A percentile compares a stretch with the other conserved stretches of the same genome.
Conservation (phyloP, 2,329 filamentous ascomycete genomes). For the Alternaria sp. region DNA sequence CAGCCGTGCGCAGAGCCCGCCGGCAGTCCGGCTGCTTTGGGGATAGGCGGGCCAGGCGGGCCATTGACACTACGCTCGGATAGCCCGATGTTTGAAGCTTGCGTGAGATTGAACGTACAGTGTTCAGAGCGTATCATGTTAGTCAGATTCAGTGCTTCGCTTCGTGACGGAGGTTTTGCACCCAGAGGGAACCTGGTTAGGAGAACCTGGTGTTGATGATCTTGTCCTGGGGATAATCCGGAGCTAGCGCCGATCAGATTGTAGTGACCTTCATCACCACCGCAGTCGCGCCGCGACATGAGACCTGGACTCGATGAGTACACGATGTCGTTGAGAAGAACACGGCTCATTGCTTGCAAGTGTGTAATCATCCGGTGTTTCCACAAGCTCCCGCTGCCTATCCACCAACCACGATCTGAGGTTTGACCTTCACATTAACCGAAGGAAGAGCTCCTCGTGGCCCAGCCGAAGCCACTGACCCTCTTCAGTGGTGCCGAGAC, state of each 20-base stretch:
- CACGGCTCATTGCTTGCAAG: not conserved
- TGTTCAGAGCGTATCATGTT: slow-evolving; percentile 4
- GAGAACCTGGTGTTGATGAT: slow-evolving; percentile 2
- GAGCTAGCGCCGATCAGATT: slow-evolving; percentile 4
- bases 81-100: slow-evolving; percentile 7
- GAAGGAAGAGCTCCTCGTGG: slow-evolving; percentile 1
- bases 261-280: not conserved
- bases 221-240: not conserved
- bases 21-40: not conserved
- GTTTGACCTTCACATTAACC: slow-evolving; percentile 10
- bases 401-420: not conserved
- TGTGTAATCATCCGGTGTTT: slow-evolving; percentile 1
- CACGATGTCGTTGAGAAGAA: not conserved
- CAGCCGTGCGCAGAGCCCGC: slow-evolving; percentile 1
- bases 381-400: not conserved
- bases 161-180: slow-evolving; percentile 1
- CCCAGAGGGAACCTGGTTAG: not conserved
- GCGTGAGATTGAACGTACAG: not conserved
- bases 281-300: not conserved
- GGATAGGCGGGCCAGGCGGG: not conserved
- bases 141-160: not conserved
- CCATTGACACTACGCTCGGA: slow-evolving; percentile 4
- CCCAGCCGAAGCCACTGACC: slow-evolving; percentile 11
- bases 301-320: not conserved
- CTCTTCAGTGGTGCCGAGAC: slow-evolving; percentile 6